A percentile compares a stretch with the other conserved stretches of the same genome.
phyloP scores from a whole-genome alignment of 1,284 basidiomycete genomes.

The Phlebopus sp. region DNA sequence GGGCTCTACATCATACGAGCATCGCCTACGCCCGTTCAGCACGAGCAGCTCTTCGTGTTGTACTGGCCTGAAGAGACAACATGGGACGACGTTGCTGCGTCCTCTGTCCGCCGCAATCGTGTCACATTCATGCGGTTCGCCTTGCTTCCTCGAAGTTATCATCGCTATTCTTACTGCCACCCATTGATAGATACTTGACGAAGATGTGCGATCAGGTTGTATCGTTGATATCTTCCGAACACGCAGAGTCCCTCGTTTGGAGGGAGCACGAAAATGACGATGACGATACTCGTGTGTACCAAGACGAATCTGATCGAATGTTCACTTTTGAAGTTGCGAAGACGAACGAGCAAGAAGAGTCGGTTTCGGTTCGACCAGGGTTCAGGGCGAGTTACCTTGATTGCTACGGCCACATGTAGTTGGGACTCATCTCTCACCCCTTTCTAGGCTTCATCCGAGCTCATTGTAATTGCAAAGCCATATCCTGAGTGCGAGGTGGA shows the following conservation, averaged over 20 bases:
- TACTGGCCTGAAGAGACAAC: constrained; percentile 59
- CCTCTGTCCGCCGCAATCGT: constrained; percentile 45
- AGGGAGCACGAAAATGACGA: constrained; percentile 29
- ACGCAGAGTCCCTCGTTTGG: constrained; percentile 40
- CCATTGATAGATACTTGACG: constrained; percentile 41
- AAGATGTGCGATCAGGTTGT: constrained; percentile 49
- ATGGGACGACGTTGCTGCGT: constrained; percentile 47
- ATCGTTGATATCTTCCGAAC: constrained; percentile 41
- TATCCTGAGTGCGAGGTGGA: constrained; percentile 15
- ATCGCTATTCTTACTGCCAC: neutral
- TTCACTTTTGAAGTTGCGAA: constrained; percentile 53
- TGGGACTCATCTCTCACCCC: neutral
- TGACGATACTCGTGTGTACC: constrained; percentile 26
- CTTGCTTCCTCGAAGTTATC: neutral
- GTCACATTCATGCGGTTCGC: constrained; percentile 55
- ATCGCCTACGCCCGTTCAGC: neutral
- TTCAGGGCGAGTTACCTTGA: constrained; percentile 34
- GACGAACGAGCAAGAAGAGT: constrained; percentile 53
- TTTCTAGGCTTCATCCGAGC: constrained; percentile 3
- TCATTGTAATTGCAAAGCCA: constrained; percentile 2
- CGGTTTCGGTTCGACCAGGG: constrained; percentile 36
- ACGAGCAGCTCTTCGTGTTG: constrained; percentile 38
- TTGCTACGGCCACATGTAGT: neutral
- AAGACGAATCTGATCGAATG: constrained; percentile 40
- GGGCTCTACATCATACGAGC: constrained; percentile 42